A percentile compares a stretch with the other conserved stretches of the same genome.
Evolutionary conservation across 2,329 filamentous ascomycete genomes (phyloP).

Genomic region (Stemphylium beticola): DNA sequence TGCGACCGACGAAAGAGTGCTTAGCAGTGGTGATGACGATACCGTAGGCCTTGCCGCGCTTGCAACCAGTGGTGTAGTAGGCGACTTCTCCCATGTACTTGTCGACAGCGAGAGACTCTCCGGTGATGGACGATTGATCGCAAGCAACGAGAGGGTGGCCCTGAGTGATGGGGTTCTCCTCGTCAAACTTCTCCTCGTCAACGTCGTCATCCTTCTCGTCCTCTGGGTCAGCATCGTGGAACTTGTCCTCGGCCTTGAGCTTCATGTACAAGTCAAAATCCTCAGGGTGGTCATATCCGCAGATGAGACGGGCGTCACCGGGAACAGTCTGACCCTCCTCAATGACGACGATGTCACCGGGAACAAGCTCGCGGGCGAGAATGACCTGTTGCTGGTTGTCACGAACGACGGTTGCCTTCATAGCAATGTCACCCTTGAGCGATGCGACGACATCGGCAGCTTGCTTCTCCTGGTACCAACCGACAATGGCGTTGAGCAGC

Average conservation of each 20-base stretch:
- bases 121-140: slow-evolving; percentile 82
- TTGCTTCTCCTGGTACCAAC: slow-evolving; percentile 84
- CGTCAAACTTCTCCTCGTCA: slow-evolving; percentile 65
- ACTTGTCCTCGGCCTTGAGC: slow-evolving; percentile 61
- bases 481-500: slow-evolving; percentile 75
- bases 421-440: slow-evolving; percentile 79
- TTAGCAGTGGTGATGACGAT: slow-evolving; percentile 71
- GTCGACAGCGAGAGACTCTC: slow-evolving; percentile 79
- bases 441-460: slow-evolving; percentile 71
- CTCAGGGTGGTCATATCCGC: slow-evolving; percentile 71
- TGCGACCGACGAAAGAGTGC: slow-evolving; percentile 78
- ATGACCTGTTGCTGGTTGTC: slow-evolving; percentile 72
- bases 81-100: slow-evolving; percentile 78
- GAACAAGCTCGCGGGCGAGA: slow-evolving; percentile 75
- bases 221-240: slow-evolving; percentile 64
- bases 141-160: slow-evolving; percentile 72
- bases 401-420: slow-evolving; percentile 72
- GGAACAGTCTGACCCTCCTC: slow-evolving; percentile 76
- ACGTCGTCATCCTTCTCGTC: slow-evolving; percentile 67
- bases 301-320: slow-evolving; percentile 74
- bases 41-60: slow-evolving; percentile 77
- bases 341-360: slow-evolving; percentile 76
- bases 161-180: slow-evolving; percentile 59
- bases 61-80: slow-evolving; percentile 83
- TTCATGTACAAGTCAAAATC: slow-evolving; percentile 71